Conservation (phyloP, 2,329 filamentous ascomycete species). For the Epichloe coenophiala region DNA sequence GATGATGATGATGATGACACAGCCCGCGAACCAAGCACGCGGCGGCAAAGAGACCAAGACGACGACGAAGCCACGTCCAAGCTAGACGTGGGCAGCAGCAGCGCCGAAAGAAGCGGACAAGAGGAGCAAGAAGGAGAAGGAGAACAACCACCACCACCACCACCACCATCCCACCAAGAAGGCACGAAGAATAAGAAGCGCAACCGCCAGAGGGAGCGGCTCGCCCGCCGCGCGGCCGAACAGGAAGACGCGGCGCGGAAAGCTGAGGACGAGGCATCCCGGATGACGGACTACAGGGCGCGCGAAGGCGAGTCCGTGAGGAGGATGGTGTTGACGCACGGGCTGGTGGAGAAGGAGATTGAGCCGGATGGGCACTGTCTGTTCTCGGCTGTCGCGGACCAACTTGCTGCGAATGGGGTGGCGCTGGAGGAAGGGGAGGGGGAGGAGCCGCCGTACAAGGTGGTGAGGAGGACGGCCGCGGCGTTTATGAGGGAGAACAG, state of each 20-base stretch:
- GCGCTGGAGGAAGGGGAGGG: neutral
- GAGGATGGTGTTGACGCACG: constrained; percentile 46
- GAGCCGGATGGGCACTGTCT: constrained; percentile 88
- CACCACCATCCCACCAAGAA: constrained; percentile 7
- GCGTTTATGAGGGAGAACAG: constrained; percentile 60
- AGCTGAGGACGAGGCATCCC: constrained; percentile 62
- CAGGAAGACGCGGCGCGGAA: constrained; percentile 53
- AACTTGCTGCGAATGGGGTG: constrained; percentile 1
- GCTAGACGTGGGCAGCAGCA: neutral
- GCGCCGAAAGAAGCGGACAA: no score
- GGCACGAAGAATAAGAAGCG: constrained; percentile 49
- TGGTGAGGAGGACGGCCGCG: constrained; percentile 58
- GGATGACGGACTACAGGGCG: constrained; percentile 59
- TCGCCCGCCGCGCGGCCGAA: constrained; percentile 80
- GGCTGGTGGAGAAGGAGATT: constrained; percentile 67
- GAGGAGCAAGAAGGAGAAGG: neutral
- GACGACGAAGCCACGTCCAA: no score
- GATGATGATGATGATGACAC: no score
- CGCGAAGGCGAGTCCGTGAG: constrained; percentile 60
- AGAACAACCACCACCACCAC: no score
- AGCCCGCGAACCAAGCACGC: neutral
- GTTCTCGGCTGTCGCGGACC: constrained; percentile 51
- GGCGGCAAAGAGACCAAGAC: neutral
- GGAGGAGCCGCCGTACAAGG: constrained; percentile 39
- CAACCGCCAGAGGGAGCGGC: constrained; percentile 81